phyloP scores from a whole-genome alignment of 106 monocot genomes.

The Dendrobium officinale region DNA sequence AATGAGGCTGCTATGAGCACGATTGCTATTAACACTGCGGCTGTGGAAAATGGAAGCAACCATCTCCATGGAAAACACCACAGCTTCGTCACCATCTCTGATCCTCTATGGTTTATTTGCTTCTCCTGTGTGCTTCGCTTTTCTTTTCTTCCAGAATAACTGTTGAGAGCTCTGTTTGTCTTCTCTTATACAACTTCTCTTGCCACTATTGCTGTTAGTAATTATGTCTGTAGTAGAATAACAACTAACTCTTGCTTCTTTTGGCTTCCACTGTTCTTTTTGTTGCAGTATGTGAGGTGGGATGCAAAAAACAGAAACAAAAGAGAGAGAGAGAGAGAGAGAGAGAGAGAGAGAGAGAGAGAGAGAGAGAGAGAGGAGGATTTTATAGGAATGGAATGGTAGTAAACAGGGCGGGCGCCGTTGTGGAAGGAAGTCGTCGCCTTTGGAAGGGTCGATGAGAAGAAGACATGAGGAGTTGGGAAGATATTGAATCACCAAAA shows the following conservation, averaged over 20 bases:
- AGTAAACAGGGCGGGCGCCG: background rate
- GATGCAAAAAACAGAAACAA: background rate
- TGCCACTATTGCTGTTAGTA: background rate
- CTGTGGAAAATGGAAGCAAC: slow-evolving; percentile 6
- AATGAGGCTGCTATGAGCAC: background rate
- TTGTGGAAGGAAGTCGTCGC: background rate
- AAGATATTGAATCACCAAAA: no score
- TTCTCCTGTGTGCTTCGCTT: background rate
- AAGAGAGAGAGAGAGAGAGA: slow-evolving; percentile 1
- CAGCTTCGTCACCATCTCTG: slow-evolving; percentile 1
- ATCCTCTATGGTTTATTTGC: background rate
- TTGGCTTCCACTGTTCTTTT: slow-evolving; percentile 6
- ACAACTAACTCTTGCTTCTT: slow-evolving; percentile 7
- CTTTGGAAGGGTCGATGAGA: background rate
- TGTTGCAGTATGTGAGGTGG: slow-evolving; percentile 2
- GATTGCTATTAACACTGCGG: background rate
- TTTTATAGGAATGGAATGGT: slow-evolving; percentile 2
- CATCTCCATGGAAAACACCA: slow-evolving; percentile 2
- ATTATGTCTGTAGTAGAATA: background rate
- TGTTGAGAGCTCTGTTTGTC: background rate
- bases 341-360: slow-evolving; percentile 5
- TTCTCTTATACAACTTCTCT: background rate
- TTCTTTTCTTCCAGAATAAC: background rate
- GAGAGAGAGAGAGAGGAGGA: background rate
- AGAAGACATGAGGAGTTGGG: background rate